These are phyloP conservation scores for Rutstroemia sp. DNA, from an alignment of 2,329 filamentous ascomycete species.

Conservation along the genomic window DNA sequence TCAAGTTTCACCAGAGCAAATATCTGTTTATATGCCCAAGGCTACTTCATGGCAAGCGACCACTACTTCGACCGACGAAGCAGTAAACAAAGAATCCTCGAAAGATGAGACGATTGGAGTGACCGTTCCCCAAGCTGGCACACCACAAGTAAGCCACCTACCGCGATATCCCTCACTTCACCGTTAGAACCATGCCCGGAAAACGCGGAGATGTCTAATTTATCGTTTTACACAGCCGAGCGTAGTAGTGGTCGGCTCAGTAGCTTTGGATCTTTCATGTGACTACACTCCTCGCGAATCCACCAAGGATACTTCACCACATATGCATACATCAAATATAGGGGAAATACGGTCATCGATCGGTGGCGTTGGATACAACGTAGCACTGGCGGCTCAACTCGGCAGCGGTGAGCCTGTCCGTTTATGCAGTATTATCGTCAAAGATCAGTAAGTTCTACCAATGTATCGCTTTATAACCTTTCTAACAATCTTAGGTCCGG, in stretches of 20 bases:
- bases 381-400: slow-evolving; percentile 74
- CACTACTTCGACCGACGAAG: background rate
- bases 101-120: background rate
- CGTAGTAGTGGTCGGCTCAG: slow-evolving; percentile 82
- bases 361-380: slow-evolving; percentile 88
- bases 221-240: slow-evolving; percentile 29
- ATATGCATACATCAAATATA: slow-evolving; percentile 75
- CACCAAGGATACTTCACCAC: slow-evolving; percentile 30
- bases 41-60: no score
- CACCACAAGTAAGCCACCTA: background rate
- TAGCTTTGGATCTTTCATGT: slow-evolving; percentile 83
- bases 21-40: no score
- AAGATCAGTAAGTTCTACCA: slow-evolving; percentile 54
- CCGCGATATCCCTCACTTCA: background rate
- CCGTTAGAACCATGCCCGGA: background rate
- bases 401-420: slow-evolving; percentile 60
- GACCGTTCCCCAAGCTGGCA: background rate
- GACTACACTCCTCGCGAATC: slow-evolving; percentile 48
- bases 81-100: background rate
- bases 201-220: background rate
- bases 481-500: slow-evolving; percentile 51
- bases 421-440: slow-evolving; percentile 68
- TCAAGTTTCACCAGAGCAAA: no score
- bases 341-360: slow-evolving; percentile 73
- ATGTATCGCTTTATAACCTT: background rate